Conservation (phyloP, 495 filamentous ascomycete species). For the Aspergillus olivimuriae region DNA sequence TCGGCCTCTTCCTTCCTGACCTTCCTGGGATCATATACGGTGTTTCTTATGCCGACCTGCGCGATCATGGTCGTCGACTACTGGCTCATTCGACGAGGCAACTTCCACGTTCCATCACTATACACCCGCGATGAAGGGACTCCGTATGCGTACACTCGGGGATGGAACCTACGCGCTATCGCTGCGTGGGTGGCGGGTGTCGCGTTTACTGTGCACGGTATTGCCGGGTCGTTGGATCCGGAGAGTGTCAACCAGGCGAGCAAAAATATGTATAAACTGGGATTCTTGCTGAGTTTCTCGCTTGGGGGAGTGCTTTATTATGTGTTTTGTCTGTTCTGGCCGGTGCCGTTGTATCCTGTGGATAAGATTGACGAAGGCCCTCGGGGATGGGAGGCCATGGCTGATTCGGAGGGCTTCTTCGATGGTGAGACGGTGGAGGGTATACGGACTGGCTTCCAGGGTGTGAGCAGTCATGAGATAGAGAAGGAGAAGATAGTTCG, state of each 20-base stretch:
- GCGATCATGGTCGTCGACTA: slow-evolving; percentile 37
- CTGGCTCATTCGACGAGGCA: slow-evolving; percentile 27
- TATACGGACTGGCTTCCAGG: no score
- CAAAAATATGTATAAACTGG: slow-evolving; percentile 16
- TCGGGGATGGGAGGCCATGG: neutral
- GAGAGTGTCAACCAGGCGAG: slow-evolving; percentile 2
- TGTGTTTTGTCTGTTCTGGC: slow-evolving; percentile 6
- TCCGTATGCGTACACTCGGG: slow-evolving; percentile 9
- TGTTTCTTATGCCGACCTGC: slow-evolving; percentile 36
- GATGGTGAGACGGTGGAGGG: slow-evolving; percentile 5
- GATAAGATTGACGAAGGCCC: neutral
- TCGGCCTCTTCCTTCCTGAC: slow-evolving; percentile 39
- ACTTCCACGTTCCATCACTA: slow-evolving; percentile 9
- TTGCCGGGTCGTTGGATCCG: slow-evolving; percentile 7
- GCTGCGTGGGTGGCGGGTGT: slow-evolving; percentile 11
- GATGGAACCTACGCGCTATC: slow-evolving; percentile 12
- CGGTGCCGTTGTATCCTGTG: slow-evolving; percentile 1
- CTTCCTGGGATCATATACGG: slow-evolving; percentile 40
- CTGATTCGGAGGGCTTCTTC: slow-evolving; percentile 3
- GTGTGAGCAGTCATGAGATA: no score
- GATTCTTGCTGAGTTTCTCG: slow-evolving; percentile 10
- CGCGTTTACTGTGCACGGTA: slow-evolving; percentile 11
- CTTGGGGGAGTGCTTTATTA: slow-evolving; percentile 8
- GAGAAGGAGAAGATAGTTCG: no score
- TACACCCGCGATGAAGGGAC: slow-evolving; percentile 5